Evolutionary conservation across 225 moss, liverwort and hornwort species (phyloP), one percentile per base, ranked within the genome.

Genomic region (Bryoerythrophyllum caledonicum): DNA sequence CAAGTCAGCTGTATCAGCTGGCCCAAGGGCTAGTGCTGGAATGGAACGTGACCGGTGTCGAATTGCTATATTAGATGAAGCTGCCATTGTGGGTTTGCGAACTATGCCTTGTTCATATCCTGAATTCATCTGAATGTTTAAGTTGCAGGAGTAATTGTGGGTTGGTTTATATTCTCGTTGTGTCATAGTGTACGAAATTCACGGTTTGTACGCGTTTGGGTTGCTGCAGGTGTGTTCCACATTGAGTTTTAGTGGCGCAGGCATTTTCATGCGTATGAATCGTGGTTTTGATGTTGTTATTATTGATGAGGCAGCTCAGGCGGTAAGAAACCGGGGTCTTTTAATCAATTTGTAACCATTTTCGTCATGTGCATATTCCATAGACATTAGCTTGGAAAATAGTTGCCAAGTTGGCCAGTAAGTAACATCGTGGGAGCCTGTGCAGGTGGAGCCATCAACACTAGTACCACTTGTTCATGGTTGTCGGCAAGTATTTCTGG

Each of bases 401-500:
- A 75, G 64, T 62, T 80, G 26, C 12, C 43, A 58, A 16, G 28
- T 48, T 48, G 48, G 17, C 48, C 15, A 15, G 4, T 20, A 54
- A 60, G 59, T 80, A 55, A 83, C 54, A 64, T 69, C 19, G 20
- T 79, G 70, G 56, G 69, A 41, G 35, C 71, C 40, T 62, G 40
- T 89, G 84, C 93, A 99, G 97, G 97, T 99, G 59, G 95, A 99
- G 80, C 99, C 99, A 53, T 99, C 99, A 80, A 99, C 99, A 46
- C 84, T 99, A 83, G 95, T 99, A 64, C 99, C 99, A 28, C 90
- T 99, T 53, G 91, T 88, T 83, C 95, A 99, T 82, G 99, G 93
- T 68, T 99, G 99, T 85, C 88, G 90, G 79, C 99, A 99, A 95
- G 99, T 87, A 40, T 99, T 99, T 90, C 78, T 99, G 88, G 99